Evolutionary conservation across 1,284 basidiomycete genomes (phyloP).

Genomic region (Neolentinus lepideus): DNA sequence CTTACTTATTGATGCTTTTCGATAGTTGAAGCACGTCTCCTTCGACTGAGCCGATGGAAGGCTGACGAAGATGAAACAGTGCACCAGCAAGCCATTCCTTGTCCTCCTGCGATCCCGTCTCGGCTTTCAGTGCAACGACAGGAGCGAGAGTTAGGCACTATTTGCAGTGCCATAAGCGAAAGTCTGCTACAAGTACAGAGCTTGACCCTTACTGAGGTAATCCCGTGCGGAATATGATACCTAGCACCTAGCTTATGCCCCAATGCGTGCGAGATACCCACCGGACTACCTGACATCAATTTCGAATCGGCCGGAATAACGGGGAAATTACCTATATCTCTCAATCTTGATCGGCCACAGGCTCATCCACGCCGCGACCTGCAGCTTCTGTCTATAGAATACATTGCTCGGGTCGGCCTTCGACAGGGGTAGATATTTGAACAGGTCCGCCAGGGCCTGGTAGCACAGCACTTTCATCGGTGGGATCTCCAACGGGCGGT

Average conservation of each 20-base stretch:
- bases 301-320: not conserved
- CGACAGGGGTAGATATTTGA: slow-evolving; percentile 62
- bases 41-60: slow-evolving; percentile 52
- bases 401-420: slow-evolving; percentile 54
- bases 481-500: slow-evolving; percentile 47
- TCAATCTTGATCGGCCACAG: slow-evolving; percentile 60
- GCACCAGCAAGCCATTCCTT: slow-evolving; percentile 49
- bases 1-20: slow-evolving; percentile 46
- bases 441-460: slow-evolving; percentile 63
- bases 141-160: slow-evolving; percentile 73
- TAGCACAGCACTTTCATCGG: slow-evolving; percentile 63
- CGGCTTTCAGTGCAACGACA: slow-evolving; percentile 51
- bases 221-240: slow-evolving; percentile 76
- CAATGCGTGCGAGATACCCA: slow-evolving; percentile 70
- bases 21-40: slow-evolving; percentile 51
- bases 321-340: slow-evolving; percentile 35
- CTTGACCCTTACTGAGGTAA: slow-evolving; percentile 71
- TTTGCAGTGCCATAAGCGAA: too few relatives aligned
- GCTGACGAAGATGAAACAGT: slow-evolving; percentile 47
- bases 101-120: slow-evolving; percentile 45
- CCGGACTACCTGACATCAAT: slow-evolving; percentile 30
- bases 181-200: too few relatives aligned
- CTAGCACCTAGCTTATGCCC: slow-evolving; percentile 73
- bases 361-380: slow-evolving; percentile 76
- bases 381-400: slow-evolving; percentile 58